Base-by-base conservation (phyloP, 768 basidiomycete species). In the Daedaleopsis sinensis region DNA sequence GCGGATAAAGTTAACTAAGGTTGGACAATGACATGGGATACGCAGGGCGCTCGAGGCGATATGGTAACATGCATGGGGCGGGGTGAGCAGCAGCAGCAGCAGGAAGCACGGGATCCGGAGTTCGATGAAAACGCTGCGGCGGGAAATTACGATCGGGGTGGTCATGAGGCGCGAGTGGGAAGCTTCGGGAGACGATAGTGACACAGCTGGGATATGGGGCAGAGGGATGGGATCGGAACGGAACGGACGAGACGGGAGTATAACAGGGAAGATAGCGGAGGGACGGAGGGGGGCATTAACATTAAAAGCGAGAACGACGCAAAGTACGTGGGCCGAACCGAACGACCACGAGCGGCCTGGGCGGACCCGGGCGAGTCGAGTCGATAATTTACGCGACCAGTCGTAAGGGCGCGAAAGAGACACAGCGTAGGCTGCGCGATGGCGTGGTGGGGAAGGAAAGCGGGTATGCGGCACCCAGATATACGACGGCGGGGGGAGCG, bases 341-440 rank as follows among this genome's bases (percentile, higher is more conserved):
- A 62, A 62, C 53, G 56, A 62, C 61, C 38, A 37, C 61, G 56
- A 43, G 21, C 61, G 56, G 57, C 61, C 61, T 58, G 48, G 48
- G 43, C 52, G 56, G 50, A 52, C 18, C 39, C 60, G 50, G 44
- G 42, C 6, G 15, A 16, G 56, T 37, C 61, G 48, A 38, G 61
- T 62, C 56, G 57, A 62, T 62, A 62, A 62, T 54, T 62, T 62
- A 62, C 55, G 55, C 55, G 38, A 55, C 55, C 50, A n/a, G 44
- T 49, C 24, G 19, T 23, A 4, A 39, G 36, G 55, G 38, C 39
- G 50, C 36, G 55, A 57, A 49, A 48, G 3, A 18, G 46, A 36
- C 18, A 49, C 10, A 15, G 27, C 21, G 32, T 15, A 37, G 24
- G 47, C 47, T 13, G 47, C 21, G 21, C 19, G 19, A n/a, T 21